Evolutionary conservation across 257 asterid genomes (phyloP).

Genomic region (Solanum peruvianum): DNA sequence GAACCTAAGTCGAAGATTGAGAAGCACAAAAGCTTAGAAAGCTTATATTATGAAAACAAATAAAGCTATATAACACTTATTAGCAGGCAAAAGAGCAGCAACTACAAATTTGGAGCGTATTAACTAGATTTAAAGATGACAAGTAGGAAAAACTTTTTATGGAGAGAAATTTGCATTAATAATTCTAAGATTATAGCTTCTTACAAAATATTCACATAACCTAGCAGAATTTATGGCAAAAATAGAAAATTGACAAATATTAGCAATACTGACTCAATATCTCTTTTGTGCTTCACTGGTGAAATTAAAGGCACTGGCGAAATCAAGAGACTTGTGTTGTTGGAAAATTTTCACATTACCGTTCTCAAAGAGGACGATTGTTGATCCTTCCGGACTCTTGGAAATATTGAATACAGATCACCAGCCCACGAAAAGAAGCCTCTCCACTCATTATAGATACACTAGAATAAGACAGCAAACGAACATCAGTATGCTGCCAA

Average conservation of each 20-base stretch:
- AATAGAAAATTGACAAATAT: neutral
- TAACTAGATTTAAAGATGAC: neutral
- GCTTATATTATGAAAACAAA: neutral
- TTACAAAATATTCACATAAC: neutral
- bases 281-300: neutral
- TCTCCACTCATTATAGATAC: conserved; percentile 78
- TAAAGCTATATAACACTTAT: neutral
- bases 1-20: conserved; percentile 44
- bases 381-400: conserved; percentile 47
- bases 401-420: conserved; percentile 51
- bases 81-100: neutral
- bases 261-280: neutral
- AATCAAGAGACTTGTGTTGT: neutral
- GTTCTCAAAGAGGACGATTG: conserved; percentile 38
- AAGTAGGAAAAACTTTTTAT: neutral
- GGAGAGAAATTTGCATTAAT: neutral
- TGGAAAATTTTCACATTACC: conserved; percentile 24
- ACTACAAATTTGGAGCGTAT: neutral
- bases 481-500: neutral
- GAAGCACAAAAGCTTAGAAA: neutral
- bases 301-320: neutral
- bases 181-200: neutral
- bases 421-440: conserved; percentile 67
- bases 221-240: neutral
- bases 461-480: conserved; percentile 26